Base-by-base conservation (phyloP, 116 monocot species). In the Dioscorea cayenensis region DNA sequence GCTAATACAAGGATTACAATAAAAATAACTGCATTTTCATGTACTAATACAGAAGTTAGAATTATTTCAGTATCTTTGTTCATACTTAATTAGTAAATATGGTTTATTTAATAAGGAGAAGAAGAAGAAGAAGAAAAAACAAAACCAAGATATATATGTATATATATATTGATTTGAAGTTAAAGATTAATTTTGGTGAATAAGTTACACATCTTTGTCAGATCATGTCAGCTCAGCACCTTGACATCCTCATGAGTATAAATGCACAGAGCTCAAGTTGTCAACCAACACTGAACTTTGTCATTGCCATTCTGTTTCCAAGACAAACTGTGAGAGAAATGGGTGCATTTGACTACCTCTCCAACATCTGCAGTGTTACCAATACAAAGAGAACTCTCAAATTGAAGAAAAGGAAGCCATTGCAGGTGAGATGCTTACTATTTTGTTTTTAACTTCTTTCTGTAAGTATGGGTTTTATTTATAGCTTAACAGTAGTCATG, bases 301-400 rank as follows among this genome's bases (percentile, higher is more conserved):
- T 51, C 79, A 65, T 32, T 32, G 32, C 32, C 75, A 49, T 60
- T 70, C 72, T 72, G 63, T 68, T 65, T 80, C 71, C 35, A 48
- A 11, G 27, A 59, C 22, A 28, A 62, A 32, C 32, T 32, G 19
- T 18, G 65, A 62, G 51, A 13, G 32, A 58, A 27, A 88, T 94
- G 94, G 94, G 94, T 58, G 84, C 86, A 37, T 76, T 94, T 13
- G 84, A 88, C 49, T 70, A 86, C 71, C 68, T 94, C 86, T 76
- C 84, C n/a, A 66, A 79, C 69, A 67, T 88, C 13, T 90, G 90
- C 81, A 86, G 82, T 68, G 63, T 81, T 29, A 89, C 88, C 18
- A 64, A 80, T 38, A 86, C 83, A 35, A 81, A 62, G 73, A 70
- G 72, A 38, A 67, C 81, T 21, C 27, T 86, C 64, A 77, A 60